Conservation (phyloP, 2,329 filamentous ascomycete species). For the Microsporum audouinii region DNA sequence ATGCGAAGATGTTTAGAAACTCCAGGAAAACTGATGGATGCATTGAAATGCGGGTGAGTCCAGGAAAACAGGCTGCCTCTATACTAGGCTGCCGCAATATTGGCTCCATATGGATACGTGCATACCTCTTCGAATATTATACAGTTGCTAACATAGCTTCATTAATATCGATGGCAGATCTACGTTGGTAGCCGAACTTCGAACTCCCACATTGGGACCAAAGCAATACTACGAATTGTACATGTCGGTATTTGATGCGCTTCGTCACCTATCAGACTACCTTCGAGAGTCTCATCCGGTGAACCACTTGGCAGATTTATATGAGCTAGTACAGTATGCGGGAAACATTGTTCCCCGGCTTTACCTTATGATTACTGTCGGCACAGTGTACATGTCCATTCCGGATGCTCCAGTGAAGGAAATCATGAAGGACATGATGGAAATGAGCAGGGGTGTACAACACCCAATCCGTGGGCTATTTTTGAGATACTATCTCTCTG, state of each 20-base stretch:
- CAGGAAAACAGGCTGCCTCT: background rate
- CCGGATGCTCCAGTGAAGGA: constrained; percentile 97
- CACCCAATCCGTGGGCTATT: constrained; percentile 94
- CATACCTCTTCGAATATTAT: background rate
- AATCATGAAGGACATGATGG: constrained; percentile 99
- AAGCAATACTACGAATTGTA: constrained; percentile 99
- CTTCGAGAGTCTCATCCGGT: constrained; percentile 94
- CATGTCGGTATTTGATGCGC: constrained; percentile 96
- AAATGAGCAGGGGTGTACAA: constrained; percentile 97
- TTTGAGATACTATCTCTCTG: constrained; percentile 87
- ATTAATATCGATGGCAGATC: constrained; percentile 49
- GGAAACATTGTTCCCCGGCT: constrained; percentile 94
- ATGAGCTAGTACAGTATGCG: constrained; percentile 95
- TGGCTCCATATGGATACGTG: background rate
- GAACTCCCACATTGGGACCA: constrained; percentile 90
- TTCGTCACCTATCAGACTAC: constrained; percentile 92
- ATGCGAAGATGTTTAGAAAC: constrained; percentile 98
- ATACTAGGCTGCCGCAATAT: background rate
- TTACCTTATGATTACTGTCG: constrained; percentile 98
- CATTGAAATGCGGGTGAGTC: constrained; percentile 93
- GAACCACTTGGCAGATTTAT: constrained; percentile 94
- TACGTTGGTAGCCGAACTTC: constrained; percentile 93
- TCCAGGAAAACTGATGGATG: constrained; percentile 98
- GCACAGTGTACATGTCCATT: constrained; percentile 97
- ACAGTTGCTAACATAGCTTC: background rate